Evolutionary conservation across 768 basidiomycete species (phyloP), one percentile per base, ranked within the genome.

Genomic region (Termitomyces eurrhizus): DNA sequence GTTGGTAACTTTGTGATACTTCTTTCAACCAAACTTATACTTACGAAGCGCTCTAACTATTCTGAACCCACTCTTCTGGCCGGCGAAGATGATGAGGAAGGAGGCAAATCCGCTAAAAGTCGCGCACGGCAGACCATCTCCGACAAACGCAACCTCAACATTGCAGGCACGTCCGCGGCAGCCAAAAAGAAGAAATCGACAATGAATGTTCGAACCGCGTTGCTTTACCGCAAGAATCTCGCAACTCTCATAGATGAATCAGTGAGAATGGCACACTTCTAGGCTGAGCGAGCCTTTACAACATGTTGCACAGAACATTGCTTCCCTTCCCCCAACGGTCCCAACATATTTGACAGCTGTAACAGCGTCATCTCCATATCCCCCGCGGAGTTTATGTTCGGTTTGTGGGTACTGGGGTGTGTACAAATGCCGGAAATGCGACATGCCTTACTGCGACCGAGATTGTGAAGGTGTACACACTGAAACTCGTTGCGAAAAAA

Each of bases 351-450:
- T 93, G 60, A 90, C 86, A 21, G 89, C 88, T 14, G 77, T 73
- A 35, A 81, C 86, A 1, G 82, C 86, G 2, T 78, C 84, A 1
- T 75, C 90, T 0, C 71, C 70, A 1, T 83, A 87, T 59, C 90
- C 92, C 7, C 82, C 87, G 8, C 85, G 90, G 45, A 74, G 84
- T 64, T 68, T 94, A 14, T 95, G 93, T 68, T 85, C 90, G n/a
- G 89, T 93, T 29, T 94, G 93, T 65, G 91, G 93, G 3, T 93
- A 90, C 71, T 89, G 84, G 83, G 92, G 90, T 7, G 77, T 78
- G 4, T 94, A 95, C 69, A 87, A 82, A 58, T 95, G 93, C 75
- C 83, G 81, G 62, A 83, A 82, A 65, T 94, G 93, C 73, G 84
- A 85, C 0, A 78, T 92, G 79, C 77, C 86, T 2, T 93, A 87